Percentiles rank a stretch among this genome's conserved stretches.
These are phyloP conservation scores for Zoysia matrella DNA, from an alignment of 202 grass and related monocot genomes.

Conservation along the genomic window DNA sequence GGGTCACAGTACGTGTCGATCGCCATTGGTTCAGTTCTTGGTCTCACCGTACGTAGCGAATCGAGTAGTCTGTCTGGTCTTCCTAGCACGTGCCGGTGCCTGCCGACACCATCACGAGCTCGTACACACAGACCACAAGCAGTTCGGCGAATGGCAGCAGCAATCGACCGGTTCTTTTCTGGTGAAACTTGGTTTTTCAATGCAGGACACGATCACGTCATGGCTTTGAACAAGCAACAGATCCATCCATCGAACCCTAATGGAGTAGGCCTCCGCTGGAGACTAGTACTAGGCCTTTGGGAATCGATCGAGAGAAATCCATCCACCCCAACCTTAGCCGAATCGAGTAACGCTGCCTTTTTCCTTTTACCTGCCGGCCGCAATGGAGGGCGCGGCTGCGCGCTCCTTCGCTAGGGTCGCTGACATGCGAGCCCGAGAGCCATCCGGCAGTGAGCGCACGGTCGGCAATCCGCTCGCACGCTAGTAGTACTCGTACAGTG, in stretches of 20 bases:
- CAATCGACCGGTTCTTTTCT: neutral
- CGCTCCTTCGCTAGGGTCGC: neutral
- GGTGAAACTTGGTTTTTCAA: slow-evolving; percentile 6
- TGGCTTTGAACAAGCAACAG: neutral
- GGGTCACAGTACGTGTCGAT: too few relatives aligned
- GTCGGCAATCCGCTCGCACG: too few relatives aligned
- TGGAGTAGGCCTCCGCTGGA: neutral
- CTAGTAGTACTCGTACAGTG: too few relatives aligned
- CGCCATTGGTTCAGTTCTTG: slow-evolving; percentile 4
- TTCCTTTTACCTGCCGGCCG: neutral
- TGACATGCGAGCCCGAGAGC: too few relatives aligned
- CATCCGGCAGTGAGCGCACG: too few relatives aligned
- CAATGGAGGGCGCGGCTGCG: neutral
- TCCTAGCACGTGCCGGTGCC: neutral
- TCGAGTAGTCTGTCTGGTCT: neutral
- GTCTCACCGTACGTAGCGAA: neutral
- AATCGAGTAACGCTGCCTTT: slow-evolving; percentile 31
- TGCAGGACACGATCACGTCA: neutral
- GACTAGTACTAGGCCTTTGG: neutral
- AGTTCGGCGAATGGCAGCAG: slow-evolving; percentile 7
- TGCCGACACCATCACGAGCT: slow-evolving; percentile 8
- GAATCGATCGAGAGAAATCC: neutral
- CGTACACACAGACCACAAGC: neutral
- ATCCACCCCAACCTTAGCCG: neutral
- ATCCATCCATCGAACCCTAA: neutral